Conservation (phyloP, 306 rosid genomes). For the Heteromeles arbutifolia region DNA sequence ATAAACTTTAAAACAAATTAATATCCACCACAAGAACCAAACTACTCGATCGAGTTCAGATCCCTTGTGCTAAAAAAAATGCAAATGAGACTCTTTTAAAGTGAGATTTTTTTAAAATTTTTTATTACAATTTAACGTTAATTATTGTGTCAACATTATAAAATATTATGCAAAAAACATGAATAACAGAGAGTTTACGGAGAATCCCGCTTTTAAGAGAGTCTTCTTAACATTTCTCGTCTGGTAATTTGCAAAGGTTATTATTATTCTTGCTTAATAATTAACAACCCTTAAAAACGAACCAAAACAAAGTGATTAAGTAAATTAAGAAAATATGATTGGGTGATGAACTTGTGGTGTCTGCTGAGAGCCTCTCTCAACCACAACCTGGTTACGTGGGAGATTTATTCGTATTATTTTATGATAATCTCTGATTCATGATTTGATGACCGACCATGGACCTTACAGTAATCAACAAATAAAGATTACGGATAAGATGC, state of each 20-base stretch:
- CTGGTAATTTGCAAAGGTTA: too few species aligned
- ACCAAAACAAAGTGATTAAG: neutral
- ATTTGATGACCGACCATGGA: slow-evolving; percentile 28
- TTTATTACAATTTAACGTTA: too few species aligned
- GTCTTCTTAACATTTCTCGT: too few species aligned
- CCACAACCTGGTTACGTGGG: slow-evolving; percentile 49
- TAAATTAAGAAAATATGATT: slow-evolving; percentile 8
- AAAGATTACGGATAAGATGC: neutral
- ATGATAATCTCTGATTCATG: slow-evolving; percentile 1
- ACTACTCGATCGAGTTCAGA: slow-evolving; percentile 2
- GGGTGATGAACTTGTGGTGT: slow-evolving; percentile 23
- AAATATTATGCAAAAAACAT: too few species aligned
- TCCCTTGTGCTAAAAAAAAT: neutral
- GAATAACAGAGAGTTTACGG: too few species aligned
- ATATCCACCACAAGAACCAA: slow-evolving; percentile 47
- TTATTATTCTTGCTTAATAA: neutral
- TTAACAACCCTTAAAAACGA: neutral
- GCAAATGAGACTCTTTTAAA: rapidly evolving
- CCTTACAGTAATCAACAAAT: neutral
- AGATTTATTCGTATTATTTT: neutral
- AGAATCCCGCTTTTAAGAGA: rapidly evolving
- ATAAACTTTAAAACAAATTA: slow-evolving; percentile 31
- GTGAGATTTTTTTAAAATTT: too few species aligned
- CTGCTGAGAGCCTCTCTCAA: slow-evolving; percentile 30
- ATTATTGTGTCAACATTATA: too few species aligned